Base-by-base conservation (phyloP, 768 basidiomycete species). In the Suillus decipiens region DNA sequence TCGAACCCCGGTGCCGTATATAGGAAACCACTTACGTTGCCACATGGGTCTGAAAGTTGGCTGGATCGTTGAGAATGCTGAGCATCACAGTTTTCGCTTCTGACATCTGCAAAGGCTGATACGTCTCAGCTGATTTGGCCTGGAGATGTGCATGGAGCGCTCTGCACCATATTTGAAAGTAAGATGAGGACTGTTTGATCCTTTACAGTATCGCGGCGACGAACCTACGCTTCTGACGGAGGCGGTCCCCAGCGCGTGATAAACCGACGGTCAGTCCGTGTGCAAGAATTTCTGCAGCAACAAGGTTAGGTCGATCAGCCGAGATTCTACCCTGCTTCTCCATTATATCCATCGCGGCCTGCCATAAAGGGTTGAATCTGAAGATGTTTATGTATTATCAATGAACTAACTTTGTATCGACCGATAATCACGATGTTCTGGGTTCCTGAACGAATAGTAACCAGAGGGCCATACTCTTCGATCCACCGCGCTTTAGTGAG, bases 251-350 rank as follows among this genome's bases (percentile, higher is more conserved):
- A 14, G 6, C 14, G 22, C 14, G 24, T 24, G 12, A 24, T 1
- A 48, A 8, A 24, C 1, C 2, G 22, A 48, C 0, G 7, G 2
- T 2, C 24, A 48, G 14, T 24, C 47, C 47, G 7, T 14, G 24
- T 8, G 24, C 7, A 24, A 48, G 2, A 3, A 48, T 24, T 14
- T 48, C 47, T 24, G 2, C 47, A 22, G 45, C 45, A 22, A 4
- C 12, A 22, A 47, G 5, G 12, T 2, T 11, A 24, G 47, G 47
- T 48, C 47, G 47, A 48, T 24, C 47, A 48, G 47, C 47, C 2
- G 66, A 71, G 0, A 74, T 65, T 1, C 80, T 81, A 0, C 84
- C 84, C 66, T 85, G 82, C 62, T 81, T 81, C 69, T 86, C 85
- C 83, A 86, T 82, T 60, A 86, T 80, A 7, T 85, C 82, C 1